Conservation (phyloP, 257 asterid species). For the Fraxinus excelsior region DNA sequence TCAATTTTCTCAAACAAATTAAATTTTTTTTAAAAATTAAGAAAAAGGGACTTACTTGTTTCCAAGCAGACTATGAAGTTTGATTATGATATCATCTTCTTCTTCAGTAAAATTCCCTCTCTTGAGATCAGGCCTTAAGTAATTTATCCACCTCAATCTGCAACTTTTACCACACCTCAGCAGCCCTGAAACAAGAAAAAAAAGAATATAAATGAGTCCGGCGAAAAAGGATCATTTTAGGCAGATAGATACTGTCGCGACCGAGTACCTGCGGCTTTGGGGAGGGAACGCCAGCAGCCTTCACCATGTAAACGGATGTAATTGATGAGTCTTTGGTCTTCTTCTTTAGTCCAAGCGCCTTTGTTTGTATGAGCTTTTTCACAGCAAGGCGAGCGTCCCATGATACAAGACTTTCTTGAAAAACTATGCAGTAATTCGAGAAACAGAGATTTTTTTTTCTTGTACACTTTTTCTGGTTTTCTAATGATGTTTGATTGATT, state of each 20-base stretch:
- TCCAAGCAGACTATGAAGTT: conserved; percentile 82
- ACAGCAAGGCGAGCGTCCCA: conserved; percentile 98
- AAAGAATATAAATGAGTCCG: too few relatives aligned
- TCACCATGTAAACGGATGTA: conserved; percentile 87
- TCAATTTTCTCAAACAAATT: background rate
- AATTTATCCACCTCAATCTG: conserved; percentile 93
- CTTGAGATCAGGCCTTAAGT: conserved; percentile 86
- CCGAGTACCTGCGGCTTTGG: conserved; percentile 83
- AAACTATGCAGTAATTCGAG: background rate
- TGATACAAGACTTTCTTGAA: conserved; percentile 11
- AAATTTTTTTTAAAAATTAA: background rate
- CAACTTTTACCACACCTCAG: conserved; percentile 92
- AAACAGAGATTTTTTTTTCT: background rate
- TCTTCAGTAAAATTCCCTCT: conserved; percentile 85
- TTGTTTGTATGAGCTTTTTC: conserved; percentile 94
- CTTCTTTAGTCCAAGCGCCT: conserved; percentile 98
- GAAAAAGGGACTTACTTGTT: conserved; percentile 55
- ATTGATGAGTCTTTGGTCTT: conserved; percentile 76
- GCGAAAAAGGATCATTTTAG: too few relatives aligned
- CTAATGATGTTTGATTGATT: conserved; percentile 18
- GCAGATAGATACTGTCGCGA: too few relatives aligned
- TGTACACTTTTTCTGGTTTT: background rate
- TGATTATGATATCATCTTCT: conserved; percentile 87
- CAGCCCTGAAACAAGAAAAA: conserved; percentile 51
- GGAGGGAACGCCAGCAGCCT: conserved; percentile 99